These are phyloP conservation scores for Mycena vitilis DNA, from an alignment of 768 basidiomycete genomes.

Conservation along the genomic window DNA sequence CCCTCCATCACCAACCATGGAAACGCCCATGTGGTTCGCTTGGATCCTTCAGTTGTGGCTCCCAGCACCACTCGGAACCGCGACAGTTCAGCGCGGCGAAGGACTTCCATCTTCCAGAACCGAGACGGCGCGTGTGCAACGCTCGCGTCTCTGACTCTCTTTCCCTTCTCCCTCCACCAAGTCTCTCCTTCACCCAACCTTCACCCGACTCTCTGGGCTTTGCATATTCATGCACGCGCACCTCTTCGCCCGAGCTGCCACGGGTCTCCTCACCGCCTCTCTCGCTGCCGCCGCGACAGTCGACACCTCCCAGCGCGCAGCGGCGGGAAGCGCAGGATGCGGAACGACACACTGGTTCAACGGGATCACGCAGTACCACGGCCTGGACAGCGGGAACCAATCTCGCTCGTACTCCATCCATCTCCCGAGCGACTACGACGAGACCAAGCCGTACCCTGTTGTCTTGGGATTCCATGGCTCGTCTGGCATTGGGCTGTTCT, in stretches of 20 bases:
- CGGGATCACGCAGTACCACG: constrained; percentile 24
- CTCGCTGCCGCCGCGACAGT: background rate
- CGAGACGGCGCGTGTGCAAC: too few species aligned
- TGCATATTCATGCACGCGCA: background rate
- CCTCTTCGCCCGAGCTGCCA: background rate
- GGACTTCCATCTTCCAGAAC: too few species aligned
- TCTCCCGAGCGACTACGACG: constrained; percentile 25
- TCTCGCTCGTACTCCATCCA: constrained; percentile 27
- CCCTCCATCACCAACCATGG: too few species aligned
- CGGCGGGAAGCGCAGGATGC: constrained; percentile 21
- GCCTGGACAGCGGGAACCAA: constrained; percentile 1
- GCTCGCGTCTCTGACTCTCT: too few species aligned
- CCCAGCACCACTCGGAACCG: too few species aligned
- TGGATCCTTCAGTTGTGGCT: too few species aligned
- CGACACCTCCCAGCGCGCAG: background rate
- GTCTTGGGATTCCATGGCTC: constrained; percentile 29
- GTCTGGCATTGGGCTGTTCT: constrained; percentile 26
- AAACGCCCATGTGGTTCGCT: too few species aligned
- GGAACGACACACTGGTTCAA: constrained; percentile 20
- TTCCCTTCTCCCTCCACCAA: too few species aligned
- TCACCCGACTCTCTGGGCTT: background rate
- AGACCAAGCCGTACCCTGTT: constrained; percentile 21
- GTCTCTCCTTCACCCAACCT: too few species aligned
- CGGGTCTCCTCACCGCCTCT: background rate
- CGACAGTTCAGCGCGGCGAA: too few species aligned